Base-by-base conservation (phyloP, 345 rosid species). In the Angophora floribunda region DNA sequence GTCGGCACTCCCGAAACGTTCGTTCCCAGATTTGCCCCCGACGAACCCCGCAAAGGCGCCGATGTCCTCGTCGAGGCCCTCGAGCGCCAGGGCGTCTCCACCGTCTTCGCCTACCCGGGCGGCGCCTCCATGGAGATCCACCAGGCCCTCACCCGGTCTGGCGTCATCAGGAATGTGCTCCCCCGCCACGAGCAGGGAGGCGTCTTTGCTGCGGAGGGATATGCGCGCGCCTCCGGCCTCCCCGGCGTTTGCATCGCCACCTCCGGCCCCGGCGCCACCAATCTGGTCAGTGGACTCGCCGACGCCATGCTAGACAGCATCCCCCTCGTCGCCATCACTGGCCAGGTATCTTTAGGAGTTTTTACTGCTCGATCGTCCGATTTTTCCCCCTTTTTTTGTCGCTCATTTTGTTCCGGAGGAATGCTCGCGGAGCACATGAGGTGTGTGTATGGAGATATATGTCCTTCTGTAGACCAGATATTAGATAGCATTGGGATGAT, bases 181-280 rank as follows among this genome's bases (percentile, higher is more conserved):
- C 99, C 99, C 1, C 97, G 99, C 32, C 99, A 97, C 87, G 99
- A 97, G 65, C 99, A 97, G 89, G 99, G 99, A 22, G 99, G 99
- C 12, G 86, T 98, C 75, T 98, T 98, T 50, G 98, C 99, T 0
- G 99, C 99, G 5, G 99, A 98, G 87, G 99, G 99, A 0, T 98
- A 98, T 88, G 97, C 98, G 5, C 95, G 98, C 30, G 91, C 99
- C 32, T 95, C 99, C 1, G 98, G 98, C 15, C 89, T 87, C 30
- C 95, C 98, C 8, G 98, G 99, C 9, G 94, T 97, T 87, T 98
- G 99, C 86, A 97, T 98, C 55, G 99, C 99, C n/a, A 98, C 99
- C 28, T 98, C 99, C 6, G 98, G 99, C 41, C 98, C 98, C 4
- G 98, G 99, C 28, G 98, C 98, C 26, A 96, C 99, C 13, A 96